Conservation (phyloP, 73 alveolate species). For the Paramecium octaurelia region DNA sequence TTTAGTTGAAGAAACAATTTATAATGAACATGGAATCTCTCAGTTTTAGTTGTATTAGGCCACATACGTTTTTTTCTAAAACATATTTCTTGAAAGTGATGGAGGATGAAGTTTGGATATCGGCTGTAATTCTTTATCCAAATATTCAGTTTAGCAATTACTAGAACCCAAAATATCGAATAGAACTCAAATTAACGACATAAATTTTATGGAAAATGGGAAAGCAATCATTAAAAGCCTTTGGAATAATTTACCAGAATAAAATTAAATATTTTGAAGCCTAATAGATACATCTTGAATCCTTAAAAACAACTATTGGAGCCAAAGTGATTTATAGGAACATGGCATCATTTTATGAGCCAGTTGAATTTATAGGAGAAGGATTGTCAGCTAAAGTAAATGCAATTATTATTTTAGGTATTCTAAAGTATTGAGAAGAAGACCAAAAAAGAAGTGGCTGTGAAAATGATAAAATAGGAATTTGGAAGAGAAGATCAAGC, state of each 20-base stretch:
- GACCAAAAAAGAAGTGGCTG: not conserved
- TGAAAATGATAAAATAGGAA: slow-evolving; percentile 19
- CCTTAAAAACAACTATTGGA: not conserved
- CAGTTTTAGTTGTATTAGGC: not conserved
- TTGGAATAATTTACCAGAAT: slow-evolving; percentile 17
- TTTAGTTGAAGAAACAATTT: not conserved
- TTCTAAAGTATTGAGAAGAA: not conserved
- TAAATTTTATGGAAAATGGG: slow-evolving; percentile 6
- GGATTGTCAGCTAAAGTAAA: slow-evolving; percentile 29
- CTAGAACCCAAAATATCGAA: not conserved
- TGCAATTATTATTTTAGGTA: not conserved
- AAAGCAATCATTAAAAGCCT: not conserved
- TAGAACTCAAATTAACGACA: not conserved
- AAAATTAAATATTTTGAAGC: slow-evolving; percentile 40
- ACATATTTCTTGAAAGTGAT: not conserved
- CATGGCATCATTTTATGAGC: slow-evolving; percentile 46
- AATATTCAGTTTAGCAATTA: not conserved
- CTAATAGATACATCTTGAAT: not conserved
- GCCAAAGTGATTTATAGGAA: not conserved
- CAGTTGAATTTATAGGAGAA: slow-evolving; percentile 15
- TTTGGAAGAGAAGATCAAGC: not conserved
- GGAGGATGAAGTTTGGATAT: not conserved
- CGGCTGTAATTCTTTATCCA: not conserved
- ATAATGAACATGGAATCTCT: not conserved
- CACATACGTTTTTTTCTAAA: slow-evolving; percentile 32